Evolutionary conservation across 108 stramenopile species (phyloP), one percentile per base, ranked within the genome.

Genomic region (Seminavis robusta): DNA sequence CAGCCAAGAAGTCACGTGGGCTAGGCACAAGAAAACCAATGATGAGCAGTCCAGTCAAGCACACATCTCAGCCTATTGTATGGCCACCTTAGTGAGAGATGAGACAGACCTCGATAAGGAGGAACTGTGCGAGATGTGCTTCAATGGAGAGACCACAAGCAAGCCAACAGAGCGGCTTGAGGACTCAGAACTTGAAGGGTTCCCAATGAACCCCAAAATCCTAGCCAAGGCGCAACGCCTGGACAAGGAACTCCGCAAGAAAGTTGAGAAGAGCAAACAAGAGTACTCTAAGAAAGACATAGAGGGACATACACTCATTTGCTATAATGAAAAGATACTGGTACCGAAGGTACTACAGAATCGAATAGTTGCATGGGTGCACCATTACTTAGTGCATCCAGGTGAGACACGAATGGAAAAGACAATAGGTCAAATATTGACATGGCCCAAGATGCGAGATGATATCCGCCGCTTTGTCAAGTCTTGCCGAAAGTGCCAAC

Each of bases 401-500:
- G 52, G 68, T 1, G 15, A 59, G 36, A 37, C 23, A 4, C 44
- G 61, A n/a, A 37, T 48, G 13, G 38, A 48, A 44, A 30, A 40
- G 25, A 69, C 68, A 20, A 15, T 71, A 17, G 19, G 32, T 23
- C 39, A 52, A 43, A 48, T 28, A 24, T 59, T 52, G 28, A 34
- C 31, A 30, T 71, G 70, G 70, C 62, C 56, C 36, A 53, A 45
- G 2, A 63, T 64, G 56, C 9, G 40, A 33, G 19, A 69, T 24
- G 27, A 47, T 24, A 33, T 69, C 31, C 23, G 45, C 11, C 25
- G 47, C 29, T 23, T 39, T 58, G 52, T 59, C 26, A 74, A 68
- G 54, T 31, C 17, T 3, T 68, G 66, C 31, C 30, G 25, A 4
- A 11, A 30, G 17, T 73, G 71, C 38, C 71, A 66, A 47, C 7